Base-by-base conservation (phyloP, 2,329 filamentous ascomycete species). In the Huntiella moniliformis region DNA sequence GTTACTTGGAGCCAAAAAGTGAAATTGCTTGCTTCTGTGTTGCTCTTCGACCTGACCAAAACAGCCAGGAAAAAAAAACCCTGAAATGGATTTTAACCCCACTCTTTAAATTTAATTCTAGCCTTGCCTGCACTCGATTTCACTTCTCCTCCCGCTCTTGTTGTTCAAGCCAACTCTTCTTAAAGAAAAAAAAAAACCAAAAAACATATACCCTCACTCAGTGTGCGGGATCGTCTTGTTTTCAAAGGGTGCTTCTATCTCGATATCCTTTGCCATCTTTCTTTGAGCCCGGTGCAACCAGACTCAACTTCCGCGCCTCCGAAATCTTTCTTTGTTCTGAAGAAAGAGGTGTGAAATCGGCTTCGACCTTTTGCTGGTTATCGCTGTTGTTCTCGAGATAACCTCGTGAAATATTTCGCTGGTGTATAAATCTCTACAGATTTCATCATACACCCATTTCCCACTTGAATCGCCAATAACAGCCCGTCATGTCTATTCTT, bases 401-500 rank as follows among this genome's bases (percentile, higher is more conserved):
- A 28, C 22, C 22, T 28, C 22, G 22, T 28, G 22, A 28, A 28
- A 28, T 8, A 41, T 7, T 7, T 41, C 28, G 12, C 38, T n/a
- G 8, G 15, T 37, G 15, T 28, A 18, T 28, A 36, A 11, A 46
- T 12, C 31, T 13, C 15, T n/a, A n/a, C n/a, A n/a, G 32, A 35
- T 34, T 16, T 32, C 17, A 32, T 42, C 28, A 33, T 28, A 13
- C 31, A 15, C 28, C 41, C 16, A 31, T 31, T 17, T 34, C 28
- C 11, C 34, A 34, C 8, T 34, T 32, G 31, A 12, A 13, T 43
- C 41, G 40, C 13, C 40, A 13, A 33, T 11, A 17, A n/a, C 13
- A 18, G 22, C n/a, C 15, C 36, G 43, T 31, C 53, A 91, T 93
- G 85, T 94, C 88, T 61, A 66, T 94, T 54, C 77, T 96, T 38